These are phyloP conservation scores for Debaryomyces hansenii DNA, from an alignment of 805 yeast species.

Conservation along the genomic window DNA sequence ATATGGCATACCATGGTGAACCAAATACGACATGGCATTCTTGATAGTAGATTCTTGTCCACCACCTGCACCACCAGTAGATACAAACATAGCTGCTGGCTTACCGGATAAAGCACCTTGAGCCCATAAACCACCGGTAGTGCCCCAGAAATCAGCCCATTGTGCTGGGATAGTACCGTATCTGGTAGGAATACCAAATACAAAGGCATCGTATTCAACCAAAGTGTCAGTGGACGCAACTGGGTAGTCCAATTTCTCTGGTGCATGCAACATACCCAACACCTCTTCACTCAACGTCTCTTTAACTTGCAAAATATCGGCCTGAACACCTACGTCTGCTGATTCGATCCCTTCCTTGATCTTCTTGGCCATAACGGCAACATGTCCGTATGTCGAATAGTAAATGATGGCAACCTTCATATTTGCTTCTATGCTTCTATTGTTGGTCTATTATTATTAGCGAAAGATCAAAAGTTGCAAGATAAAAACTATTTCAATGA, in stretches of 20 bases:
- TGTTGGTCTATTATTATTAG: too few relatives aligned
- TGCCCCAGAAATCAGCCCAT: constrained; percentile 73
- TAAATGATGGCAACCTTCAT: constrained; percentile 70
- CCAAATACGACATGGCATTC: constrained; percentile 56
- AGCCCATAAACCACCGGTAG: constrained; percentile 78
- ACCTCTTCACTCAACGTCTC: constrained; percentile 71
- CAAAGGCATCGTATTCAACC: constrained; percentile 64
- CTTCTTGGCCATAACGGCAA: constrained; percentile 66
- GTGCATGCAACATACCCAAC: constrained; percentile 65
- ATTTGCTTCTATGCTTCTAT: neutral
- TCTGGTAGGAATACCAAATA: constrained; percentile 81
- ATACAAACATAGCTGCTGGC: constrained; percentile 68
- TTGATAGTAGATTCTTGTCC: constrained; percentile 76
- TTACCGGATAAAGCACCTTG: constrained; percentile 68
- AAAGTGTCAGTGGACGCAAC: constrained; percentile 58
- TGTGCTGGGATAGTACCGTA: constrained; percentile 77
- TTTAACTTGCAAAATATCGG: constrained; percentile 74
- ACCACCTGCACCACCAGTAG: constrained; percentile 74
- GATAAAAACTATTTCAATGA: neutral
- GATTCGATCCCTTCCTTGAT: constrained; percentile 67
- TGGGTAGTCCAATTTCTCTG: constrained; percentile 60
- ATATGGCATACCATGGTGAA: constrained; percentile 76
- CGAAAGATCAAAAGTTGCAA: neutral
- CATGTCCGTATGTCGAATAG: constrained; percentile 82
- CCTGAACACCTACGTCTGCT: constrained; percentile 58